Evolutionary conservation across 306 rosid genomes (phyloP), one percentile per base, ranked within the genome.

Genomic region (Cucurbita pepo): DNA sequence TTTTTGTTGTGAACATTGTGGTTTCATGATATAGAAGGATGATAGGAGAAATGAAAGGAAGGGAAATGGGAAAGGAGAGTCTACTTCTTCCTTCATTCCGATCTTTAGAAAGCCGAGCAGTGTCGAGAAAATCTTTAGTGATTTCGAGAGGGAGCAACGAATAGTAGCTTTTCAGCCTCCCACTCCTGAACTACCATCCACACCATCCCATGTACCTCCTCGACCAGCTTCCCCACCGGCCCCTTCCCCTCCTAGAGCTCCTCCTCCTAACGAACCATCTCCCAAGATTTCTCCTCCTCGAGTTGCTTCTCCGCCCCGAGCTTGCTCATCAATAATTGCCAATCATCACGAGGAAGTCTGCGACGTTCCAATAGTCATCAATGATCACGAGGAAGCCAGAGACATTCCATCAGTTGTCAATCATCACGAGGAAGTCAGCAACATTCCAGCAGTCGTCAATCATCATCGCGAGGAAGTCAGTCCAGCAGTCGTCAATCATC

Each of bases 71-170:
- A 91, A 83, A 77, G 96, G 86, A 79, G 96, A 89, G 79, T 77
- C 86, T 64, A 90, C 81, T 77, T 89, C 96, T 77, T 89, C 96
- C 43, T 67, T 67, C 83, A 90, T 90, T 79, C 98, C 97, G 25
- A 82, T 88, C 77, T 89, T 91, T 75, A 89, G 91, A 80, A 89
- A 86, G 83, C 97, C 99, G 8, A 95, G 99, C 79, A 95, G 97
- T 76, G 79, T 95, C 30, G 99, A 91, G 82, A 95, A 95, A 78
- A 95, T 91, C 72, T 95, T 95, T 58, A 86, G 97, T 34, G 99
- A 95, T 76, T 95, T 88, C 22, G 99, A 95, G 78, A 91, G 95
- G 75, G 97, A 91, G 84, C 99, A 89, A 56, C 92, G 91, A 65
- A 58, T 78, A 58, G 21, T 77, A 63, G 45, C 76, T 19, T 45